Percentiles rank a stretch among this genome's conserved stretches.
These are phyloP conservation scores for Dalbergia oliveri DNA, from an alignment of 306 rosid species.

Conservation along the genomic window DNA sequence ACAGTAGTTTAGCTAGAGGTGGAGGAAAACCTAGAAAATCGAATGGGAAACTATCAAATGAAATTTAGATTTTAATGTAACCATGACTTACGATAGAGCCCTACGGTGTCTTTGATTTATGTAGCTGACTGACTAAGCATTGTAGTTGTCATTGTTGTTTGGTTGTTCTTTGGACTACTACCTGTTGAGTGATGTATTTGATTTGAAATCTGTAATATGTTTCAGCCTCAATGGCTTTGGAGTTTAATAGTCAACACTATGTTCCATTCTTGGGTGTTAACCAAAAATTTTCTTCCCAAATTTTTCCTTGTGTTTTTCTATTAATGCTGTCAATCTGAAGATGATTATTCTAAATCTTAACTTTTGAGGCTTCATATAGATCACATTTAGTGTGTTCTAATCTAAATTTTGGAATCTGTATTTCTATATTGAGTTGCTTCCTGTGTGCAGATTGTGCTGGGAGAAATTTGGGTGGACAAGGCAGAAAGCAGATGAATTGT, in stretches of 20 bases:
- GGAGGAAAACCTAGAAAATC: no score
- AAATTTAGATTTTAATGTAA: no score
- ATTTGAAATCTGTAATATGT: background rate
- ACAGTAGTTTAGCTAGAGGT: no score
- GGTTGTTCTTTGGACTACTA: background rate
- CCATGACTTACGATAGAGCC: no score
- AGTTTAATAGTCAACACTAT: slow-evolving; percentile 4
- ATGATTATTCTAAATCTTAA: slow-evolving; percentile 12
- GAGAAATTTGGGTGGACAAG: slow-evolving; percentile 93
- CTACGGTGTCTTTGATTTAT: no score
- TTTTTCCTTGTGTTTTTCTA: slow-evolving; percentile 8
- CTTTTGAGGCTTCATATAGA: slow-evolving; percentile 15
- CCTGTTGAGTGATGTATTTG: slow-evolving; percentile 22
- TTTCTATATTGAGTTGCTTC: slow-evolving; percentile 36
- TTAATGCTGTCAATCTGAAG: background rate
- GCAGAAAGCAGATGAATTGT: slow-evolving; percentile 87
- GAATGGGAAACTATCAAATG: no score
- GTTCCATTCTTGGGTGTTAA: slow-evolving; percentile 1
- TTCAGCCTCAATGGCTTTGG: background rate
- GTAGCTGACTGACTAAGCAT: no score
- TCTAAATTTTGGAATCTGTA: background rate
- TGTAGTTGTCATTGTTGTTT: slow-evolving; percentile 18
- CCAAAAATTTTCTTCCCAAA: background rate
- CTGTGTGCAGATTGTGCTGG: slow-evolving; percentile 81
- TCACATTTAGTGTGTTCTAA: background rate